Evolutionary conservation across 2,329 filamentous ascomycete genomes (phyloP).

Genomic region (Apiospora hydei): DNA sequence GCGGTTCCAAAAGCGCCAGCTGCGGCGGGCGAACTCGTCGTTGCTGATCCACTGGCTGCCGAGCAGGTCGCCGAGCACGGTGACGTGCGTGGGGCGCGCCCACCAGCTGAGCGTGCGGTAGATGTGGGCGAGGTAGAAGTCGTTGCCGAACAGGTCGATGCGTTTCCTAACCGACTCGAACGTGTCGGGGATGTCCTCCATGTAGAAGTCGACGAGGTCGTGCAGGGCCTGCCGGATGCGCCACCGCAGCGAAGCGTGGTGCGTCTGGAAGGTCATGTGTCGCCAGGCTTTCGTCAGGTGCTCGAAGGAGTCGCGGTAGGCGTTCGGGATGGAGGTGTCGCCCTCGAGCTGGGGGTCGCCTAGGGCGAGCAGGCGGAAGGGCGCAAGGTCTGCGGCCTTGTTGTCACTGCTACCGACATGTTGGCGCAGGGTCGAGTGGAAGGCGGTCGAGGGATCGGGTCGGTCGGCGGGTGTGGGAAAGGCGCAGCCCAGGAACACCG

Average conservation of each 20-base stretch:
- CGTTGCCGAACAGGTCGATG: slow-evolving; percentile 90
- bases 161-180: slow-evolving; percentile 76
- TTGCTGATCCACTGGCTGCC: slow-evolving; percentile 95
- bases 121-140: slow-evolving; percentile 92
- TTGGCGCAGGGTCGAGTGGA: slow-evolving; percentile 47
- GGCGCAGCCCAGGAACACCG: slow-evolving; percentile 78
- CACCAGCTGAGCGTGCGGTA: slow-evolving; percentile 87
- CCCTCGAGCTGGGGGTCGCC: slow-evolving; percentile 95
- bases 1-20: slow-evolving; percentile 78
- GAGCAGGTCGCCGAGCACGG: slow-evolving; percentile 88
- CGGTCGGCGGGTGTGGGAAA: slow-evolving; percentile 66
- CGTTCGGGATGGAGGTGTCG: slow-evolving; percentile 79
- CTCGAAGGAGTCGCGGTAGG: slow-evolving; percentile 60
- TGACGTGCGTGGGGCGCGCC: slow-evolving; percentile 83
- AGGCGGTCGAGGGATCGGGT: slow-evolving; percentile 39
- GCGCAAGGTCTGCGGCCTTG: slow-evolving; percentile 56
- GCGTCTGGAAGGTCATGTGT: slow-evolving; percentile 56
- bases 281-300: slow-evolving; percentile 56
- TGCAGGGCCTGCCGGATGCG: slow-evolving; percentile 62
- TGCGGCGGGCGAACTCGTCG: slow-evolving; percentile 79
- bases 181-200: slow-evolving; percentile 73
- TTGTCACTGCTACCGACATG: slow-evolving; percentile 39
- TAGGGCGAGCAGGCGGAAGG: slow-evolving; percentile 86
- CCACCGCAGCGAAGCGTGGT: slow-evolving; percentile 55
- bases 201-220: slow-evolving; percentile 66